These are phyloP conservation scores for Pleurotus djamor DNA, from an alignment of 768 basidiomycete species.

Conservation along the genomic window DNA sequence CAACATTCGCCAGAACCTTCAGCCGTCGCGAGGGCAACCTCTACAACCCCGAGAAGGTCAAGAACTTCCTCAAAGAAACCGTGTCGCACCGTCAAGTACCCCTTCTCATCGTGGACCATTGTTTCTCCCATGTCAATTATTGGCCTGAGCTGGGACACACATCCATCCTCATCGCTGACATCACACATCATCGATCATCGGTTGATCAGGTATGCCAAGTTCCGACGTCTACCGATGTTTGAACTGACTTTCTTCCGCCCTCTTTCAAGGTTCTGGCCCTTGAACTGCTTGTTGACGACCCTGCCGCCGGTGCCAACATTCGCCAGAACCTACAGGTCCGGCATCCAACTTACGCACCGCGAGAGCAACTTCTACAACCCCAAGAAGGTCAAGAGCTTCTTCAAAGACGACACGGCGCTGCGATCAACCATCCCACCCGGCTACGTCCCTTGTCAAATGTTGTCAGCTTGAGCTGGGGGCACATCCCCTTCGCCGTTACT, in stretches of 20 bases:
- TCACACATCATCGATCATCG: constrained; percentile 97
- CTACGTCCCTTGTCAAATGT: constrained; percentile 95
- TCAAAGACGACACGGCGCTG: constrained; percentile 96
- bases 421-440: constrained; percentile 99
- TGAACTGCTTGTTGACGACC: too few species aligned
- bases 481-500: constrained; percentile 82
- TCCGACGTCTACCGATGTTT: too few species aligned
- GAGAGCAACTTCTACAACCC: too few species aligned
- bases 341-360: too few species aligned
- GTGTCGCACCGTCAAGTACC: constrained; percentile 95
- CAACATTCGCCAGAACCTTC: constrained; percentile 97
- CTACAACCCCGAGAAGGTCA: constrained; percentile 99
- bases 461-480: constrained; percentile 95
- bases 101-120: constrained; percentile 99
- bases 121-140: constrained; percentile 99
- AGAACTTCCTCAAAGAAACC: constrained; percentile 99
- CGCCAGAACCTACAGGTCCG: too few species aligned
- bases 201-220: constrained; percentile 93
- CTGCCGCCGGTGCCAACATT: too few species aligned
- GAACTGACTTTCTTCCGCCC: too few species aligned
- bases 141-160: constrained; percentile 97
- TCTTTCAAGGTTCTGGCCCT: too few species aligned
- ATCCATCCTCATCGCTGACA: constrained; percentile 97
- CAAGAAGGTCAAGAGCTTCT: constrained; percentile 98
- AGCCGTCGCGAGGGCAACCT: constrained; percentile 93